Conservation (phyloP, 2,329 filamentous ascomycete species). For the Leptosphaerulina australis region DNA sequence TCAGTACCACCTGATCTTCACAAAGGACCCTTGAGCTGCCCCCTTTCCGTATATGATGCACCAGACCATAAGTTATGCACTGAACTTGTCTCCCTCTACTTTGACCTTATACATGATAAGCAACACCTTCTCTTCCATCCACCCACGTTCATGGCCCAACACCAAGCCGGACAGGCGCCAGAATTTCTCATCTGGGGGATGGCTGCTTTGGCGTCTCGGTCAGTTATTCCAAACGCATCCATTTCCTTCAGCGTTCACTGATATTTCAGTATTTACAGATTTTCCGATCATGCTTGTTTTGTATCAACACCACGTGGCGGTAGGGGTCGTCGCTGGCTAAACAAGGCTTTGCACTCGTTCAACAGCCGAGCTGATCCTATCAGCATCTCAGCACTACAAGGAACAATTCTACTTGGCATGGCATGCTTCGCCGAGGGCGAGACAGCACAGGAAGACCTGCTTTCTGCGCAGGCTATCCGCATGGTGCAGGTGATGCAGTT, state of each 20-base stretch:
- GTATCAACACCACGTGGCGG: conserved; percentile 2
- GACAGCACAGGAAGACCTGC: conserved; percentile 2
- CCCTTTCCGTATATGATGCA: not conserved
- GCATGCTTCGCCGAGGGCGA: conserved; percentile 11
- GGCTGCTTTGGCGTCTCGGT: conserved; percentile 9
- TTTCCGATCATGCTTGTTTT: conserved; percentile 4
- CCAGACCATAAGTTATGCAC: not conserved
- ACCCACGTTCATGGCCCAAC: conserved; percentile 3
- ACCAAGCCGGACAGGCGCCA: conserved; percentile 4
- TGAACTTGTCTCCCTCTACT: conserved; percentile 7
- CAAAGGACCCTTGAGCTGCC: not conserved
- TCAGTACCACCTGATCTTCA: not conserved
- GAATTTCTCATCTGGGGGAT: conserved; percentile 7
- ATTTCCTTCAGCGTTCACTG: not conserved
- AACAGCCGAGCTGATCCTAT: conserved; percentile 2
- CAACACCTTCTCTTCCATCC: conserved; percentile 13
- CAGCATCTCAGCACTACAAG: conserved; percentile 7
- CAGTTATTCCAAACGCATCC: not conserved
- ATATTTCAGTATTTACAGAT: not conserved
- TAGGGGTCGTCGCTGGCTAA: conserved; percentile 4
- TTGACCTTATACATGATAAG: conserved; percentile 12
- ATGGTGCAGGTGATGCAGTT: conserved; percentile 9
- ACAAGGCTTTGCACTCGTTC: conserved; percentile 6
- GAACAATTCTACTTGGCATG: conserved; percentile 8
- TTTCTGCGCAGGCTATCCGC: conserved; percentile 10